Percentiles rank a stretch among this genome's conserved stretches.
These are phyloP conservation scores for Lactarius vividus DNA, from an alignment of 768 basidiomycete genomes.

Conservation along the genomic window DNA sequence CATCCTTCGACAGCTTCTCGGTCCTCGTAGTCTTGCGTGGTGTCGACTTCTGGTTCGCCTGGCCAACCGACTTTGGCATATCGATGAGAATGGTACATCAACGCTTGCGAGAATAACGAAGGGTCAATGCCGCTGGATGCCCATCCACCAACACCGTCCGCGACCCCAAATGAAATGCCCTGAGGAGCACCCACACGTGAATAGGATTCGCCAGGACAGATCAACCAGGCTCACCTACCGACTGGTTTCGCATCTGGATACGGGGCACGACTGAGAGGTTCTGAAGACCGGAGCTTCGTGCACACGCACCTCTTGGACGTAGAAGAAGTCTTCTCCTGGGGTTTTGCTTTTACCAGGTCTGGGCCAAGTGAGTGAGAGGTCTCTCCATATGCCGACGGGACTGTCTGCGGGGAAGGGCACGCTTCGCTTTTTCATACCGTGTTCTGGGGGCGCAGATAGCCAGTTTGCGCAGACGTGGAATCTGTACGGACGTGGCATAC, in stretches of 20 bases:
- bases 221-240: conserved; percentile 52
- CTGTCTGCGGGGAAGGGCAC: conserved; percentile 58
- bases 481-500: conserved; percentile 50
- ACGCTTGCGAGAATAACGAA: conserved; percentile 83
- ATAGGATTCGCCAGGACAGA: conserved; percentile 12
- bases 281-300: background rate
- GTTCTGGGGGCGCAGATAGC: conserved; percentile 63
- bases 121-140: conserved; percentile 79
- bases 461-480: conserved; percentile 80
- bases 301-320: conserved; percentile 61
- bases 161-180: conserved; percentile 80
- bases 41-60: conserved; percentile 80
- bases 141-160: conserved; percentile 96
- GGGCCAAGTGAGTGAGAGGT: conserved; percentile 52
- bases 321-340: conserved; percentile 63
- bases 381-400: conserved; percentile 66
- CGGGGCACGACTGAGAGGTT: conserved; percentile 6
- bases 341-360: conserved; percentile 40
- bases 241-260: conserved; percentile 68
- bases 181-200: conserved; percentile 33
- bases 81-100: conserved; percentile 84
- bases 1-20: conserved; percentile 64
- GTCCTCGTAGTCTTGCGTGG: conserved; percentile 68
- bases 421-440: conserved; percentile 35
- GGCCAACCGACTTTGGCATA: conserved; percentile 74